These are phyloP conservation scores for Chlamydomonas sphaeroides DNA, from an alignment of 139 green algal genomes.

Conservation along the genomic window DNA sequence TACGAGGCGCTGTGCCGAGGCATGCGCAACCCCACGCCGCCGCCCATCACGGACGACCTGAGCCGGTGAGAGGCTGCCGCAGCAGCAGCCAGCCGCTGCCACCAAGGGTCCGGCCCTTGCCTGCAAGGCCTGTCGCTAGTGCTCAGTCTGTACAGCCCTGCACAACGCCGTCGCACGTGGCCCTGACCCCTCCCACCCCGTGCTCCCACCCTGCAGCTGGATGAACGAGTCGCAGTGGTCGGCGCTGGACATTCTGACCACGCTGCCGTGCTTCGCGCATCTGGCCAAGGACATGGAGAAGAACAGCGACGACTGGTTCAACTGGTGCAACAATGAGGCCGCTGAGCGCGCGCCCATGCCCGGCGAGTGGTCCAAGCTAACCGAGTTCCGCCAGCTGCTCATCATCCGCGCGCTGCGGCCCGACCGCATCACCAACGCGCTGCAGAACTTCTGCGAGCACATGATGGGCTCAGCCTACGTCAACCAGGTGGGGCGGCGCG, in stretches of 20 bases:
- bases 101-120: too few species aligned
- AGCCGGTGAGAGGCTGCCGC: conserved; percentile 48
- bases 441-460: conserved; percentile 69
- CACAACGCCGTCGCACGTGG: neutral
- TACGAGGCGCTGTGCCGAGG: conserved; percentile 82
- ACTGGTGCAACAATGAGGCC: conserved; percentile 77
- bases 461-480: conserved; percentile 73
- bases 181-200: neutral
- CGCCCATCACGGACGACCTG: conserved; percentile 85
- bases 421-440: conserved; percentile 85
- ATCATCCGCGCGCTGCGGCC: conserved; percentile 77
- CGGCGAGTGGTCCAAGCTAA: conserved; percentile 79
- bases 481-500: conserved; percentile 59
- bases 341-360: conserved; percentile 75
- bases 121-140: too few species aligned
- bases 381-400: conserved; percentile 81
- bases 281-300: conserved; percentile 90
- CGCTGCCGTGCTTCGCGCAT: conserved; percentile 63
- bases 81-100: too few species aligned
- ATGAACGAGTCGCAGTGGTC: conserved; percentile 86
- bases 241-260: conserved; percentile 75
- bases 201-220: conserved; percentile 55
- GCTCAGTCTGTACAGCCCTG: neutral
- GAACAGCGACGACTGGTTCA: conserved; percentile 81
- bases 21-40: conserved; percentile 62